Percentiles rank a stretch among this genome's conserved stretches.
Conservation (phyloP, 2,329 filamentous ascomycete species). For the Diaporthe sp. region DNA sequence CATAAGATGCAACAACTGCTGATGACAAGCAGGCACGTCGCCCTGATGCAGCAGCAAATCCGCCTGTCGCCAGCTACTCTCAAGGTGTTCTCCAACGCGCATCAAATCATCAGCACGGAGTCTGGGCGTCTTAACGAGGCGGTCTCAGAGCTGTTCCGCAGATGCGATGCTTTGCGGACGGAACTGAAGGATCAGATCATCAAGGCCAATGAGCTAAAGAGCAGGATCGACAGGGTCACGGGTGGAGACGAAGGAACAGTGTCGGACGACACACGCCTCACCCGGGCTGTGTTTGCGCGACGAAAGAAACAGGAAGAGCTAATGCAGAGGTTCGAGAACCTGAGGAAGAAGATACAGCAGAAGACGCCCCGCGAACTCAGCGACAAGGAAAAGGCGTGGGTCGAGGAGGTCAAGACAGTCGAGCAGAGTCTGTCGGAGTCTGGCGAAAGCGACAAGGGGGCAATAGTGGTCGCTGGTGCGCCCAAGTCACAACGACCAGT, state of each 20-base stretch:
- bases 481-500: slow-evolving; percentile 63
- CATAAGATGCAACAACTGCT: slow-evolving; percentile 64
- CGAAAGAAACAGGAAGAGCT: slow-evolving; percentile 70
- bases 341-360: slow-evolving; percentile 66
- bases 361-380: slow-evolving; percentile 67
- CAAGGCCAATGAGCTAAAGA: slow-evolving; percentile 75
- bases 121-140: slow-evolving; percentile 77
- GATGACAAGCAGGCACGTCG: slow-evolving; percentile 71
- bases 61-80: slow-evolving; percentile 79
- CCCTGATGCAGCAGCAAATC: slow-evolving; percentile 75
- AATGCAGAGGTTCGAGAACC: slow-evolving; percentile 69
- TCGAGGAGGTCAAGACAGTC: slow-evolving; percentile 56
- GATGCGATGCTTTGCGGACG: slow-evolving; percentile 76
- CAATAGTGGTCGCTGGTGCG: slow-evolving; percentile 40
- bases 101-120: slow-evolving; percentile 78
- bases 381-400: slow-evolving; percentile 71
- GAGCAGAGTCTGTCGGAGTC: slow-evolving; percentile 58
- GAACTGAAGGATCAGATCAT: slow-evolving; percentile 78
- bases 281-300: slow-evolving; percentile 68
- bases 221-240: slow-evolving; percentile 75
- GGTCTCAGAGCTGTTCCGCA: slow-evolving; percentile 79
- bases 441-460: slow-evolving; percentile 43
- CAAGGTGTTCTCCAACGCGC: slow-evolving; percentile 78
- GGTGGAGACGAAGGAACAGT: slow-evolving; percentile 70
- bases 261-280: slow-evolving; percentile 68